A percentile compares a stretch with the other conserved stretches of the same genome.
Evolutionary conservation across 2,329 filamentous ascomycete species (phyloP).

Genomic region (Lachnellula subtilissima): DNA sequence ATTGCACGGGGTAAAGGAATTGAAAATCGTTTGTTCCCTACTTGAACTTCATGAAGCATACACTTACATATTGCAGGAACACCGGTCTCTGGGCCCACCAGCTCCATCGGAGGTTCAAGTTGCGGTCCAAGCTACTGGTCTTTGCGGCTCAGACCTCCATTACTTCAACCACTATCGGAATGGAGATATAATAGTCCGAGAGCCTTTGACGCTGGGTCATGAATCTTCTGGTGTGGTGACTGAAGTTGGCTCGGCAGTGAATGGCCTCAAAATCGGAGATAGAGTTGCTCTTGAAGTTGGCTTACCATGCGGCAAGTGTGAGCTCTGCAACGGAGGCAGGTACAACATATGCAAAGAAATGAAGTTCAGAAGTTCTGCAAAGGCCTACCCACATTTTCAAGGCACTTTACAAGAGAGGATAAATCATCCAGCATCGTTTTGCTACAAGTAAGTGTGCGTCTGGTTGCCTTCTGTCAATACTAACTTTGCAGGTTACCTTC

Average conservation of each 20-base stretch:
- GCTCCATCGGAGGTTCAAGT: constrained; percentile 65
- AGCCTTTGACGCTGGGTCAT: constrained; percentile 87
- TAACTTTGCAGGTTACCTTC: constrained; percentile 38
- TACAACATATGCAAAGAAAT: constrained; percentile 84
- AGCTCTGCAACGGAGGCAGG: constrained; percentile 80
- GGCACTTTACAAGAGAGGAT: constrained; percentile 41
- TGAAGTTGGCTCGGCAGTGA: constrained; percentile 75
- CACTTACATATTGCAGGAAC: constrained; percentile 24
- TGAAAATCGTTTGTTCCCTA: constrained; percentile 27
- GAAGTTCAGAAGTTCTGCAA: constrained; percentile 33
- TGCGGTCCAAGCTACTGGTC: constrained; percentile 87
- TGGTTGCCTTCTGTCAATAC: background rate
- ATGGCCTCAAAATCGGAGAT: constrained; percentile 73
- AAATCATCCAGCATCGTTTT: constrained; percentile 93
- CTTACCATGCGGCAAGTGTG: constrained; percentile 83
- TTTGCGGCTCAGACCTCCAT: constrained; percentile 95
- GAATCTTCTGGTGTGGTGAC: constrained; percentile 84
- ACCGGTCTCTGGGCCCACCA: constrained; percentile 23
- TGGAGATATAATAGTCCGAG: constrained; percentile 87
- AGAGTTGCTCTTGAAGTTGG: constrained; percentile 92
- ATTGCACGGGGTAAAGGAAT: constrained; percentile 30
- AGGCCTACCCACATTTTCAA: constrained; percentile 33
- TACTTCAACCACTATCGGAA: constrained; percentile 97
- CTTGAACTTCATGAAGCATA: background rate
- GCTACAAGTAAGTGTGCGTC: constrained; percentile 60